Evolutionary conservation across 371 early-diverging fungal genomes (phyloP).

Genomic region (Chytridium lagenaria): DNA sequence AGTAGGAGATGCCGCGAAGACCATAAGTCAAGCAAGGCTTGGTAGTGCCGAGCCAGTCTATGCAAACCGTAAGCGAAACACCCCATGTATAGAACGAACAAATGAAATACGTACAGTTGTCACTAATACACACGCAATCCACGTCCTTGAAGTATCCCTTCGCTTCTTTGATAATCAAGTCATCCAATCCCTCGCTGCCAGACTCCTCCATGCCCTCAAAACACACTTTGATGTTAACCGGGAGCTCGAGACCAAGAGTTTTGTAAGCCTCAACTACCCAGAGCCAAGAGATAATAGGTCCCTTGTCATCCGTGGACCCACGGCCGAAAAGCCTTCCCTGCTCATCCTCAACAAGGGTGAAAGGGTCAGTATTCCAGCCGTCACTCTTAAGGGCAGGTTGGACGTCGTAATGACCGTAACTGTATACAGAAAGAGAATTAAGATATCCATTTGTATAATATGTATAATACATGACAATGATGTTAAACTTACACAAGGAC

Average conservation of each 20-base stretch:
- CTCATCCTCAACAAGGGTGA: conserved; percentile 81
- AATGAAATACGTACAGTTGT: conserved; percentile 85
- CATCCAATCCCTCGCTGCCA: conserved; percentile 93
- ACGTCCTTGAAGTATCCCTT: conserved; percentile 80
- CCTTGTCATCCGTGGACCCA: conserved; percentile 95
- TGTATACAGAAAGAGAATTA: not conserved
- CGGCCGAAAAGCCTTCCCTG: conserved; percentile 88
- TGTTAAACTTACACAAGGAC: conserved; percentile 87
- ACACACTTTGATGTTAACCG: conserved; percentile 93
- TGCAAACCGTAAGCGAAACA: not conserved
- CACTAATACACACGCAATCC: conserved; percentile 94
- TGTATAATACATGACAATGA: too few relatives aligned
- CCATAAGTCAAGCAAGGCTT: conserved; percentile 98
- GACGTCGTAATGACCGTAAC: conserved; percentile 83
- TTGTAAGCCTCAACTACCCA: conserved; percentile 93
- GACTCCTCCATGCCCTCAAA: conserved; percentile 93
- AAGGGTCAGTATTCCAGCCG: conserved; percentile 96
- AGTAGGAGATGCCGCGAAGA: conserved; percentile 94
- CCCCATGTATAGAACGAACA: too few relatives aligned
- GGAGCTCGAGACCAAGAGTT: conserved; percentile 84
- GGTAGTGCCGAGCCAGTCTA: conserved; percentile 91
- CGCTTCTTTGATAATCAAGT: conserved; percentile 83
- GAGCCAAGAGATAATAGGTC: conserved; percentile 75
- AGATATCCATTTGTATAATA: too few relatives aligned
- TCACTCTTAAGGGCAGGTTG: conserved; percentile 94